Evolutionary conservation across 805 yeast genomes (phyloP).

Genomic region (Sugiyamaella floridensis): DNA sequence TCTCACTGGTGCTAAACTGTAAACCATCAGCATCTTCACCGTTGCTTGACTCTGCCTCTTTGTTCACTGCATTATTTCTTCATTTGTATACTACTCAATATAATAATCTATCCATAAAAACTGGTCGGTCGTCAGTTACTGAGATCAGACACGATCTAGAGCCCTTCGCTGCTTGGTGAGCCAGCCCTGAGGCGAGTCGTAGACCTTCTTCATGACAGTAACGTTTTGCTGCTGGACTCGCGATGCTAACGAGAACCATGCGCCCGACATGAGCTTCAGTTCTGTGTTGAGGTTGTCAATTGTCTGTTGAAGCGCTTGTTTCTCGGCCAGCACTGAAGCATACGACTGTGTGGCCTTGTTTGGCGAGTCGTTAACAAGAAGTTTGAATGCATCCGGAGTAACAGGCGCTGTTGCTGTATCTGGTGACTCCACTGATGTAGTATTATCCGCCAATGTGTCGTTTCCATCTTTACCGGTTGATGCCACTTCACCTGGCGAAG

Average conservation of each 20-base stretch:
- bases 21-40: neutral
- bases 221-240: conserved; percentile 25
- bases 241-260: conserved; percentile 25
- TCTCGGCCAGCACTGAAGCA: neutral
- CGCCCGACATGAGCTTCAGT: conserved; percentile 21
- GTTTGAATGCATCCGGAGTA: too few relatives aligned
- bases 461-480: too few relatives aligned
- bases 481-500: too few relatives aligned
- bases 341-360: neutral
- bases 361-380: neutral
- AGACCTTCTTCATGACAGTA: conserved; percentile 18
- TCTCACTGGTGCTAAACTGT: neutral
- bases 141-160: conserved; percentile 12
- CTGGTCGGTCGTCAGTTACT: neutral
- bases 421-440: too few relatives aligned
- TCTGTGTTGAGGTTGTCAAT: conserved; percentile 11
- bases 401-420: too few relatives aligned
- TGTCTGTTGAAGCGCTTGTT: neutral
- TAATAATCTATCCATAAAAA: neutral
- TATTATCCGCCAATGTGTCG: too few relatives aligned
- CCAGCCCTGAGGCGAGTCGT: conserved; percentile 27
- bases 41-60: neutral
- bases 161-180: conserved; percentile 23
- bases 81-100: neutral
- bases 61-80: neutral